Conservation (phyloP, 441 rosid genomes). For the Corymbia citriodora region DNA sequence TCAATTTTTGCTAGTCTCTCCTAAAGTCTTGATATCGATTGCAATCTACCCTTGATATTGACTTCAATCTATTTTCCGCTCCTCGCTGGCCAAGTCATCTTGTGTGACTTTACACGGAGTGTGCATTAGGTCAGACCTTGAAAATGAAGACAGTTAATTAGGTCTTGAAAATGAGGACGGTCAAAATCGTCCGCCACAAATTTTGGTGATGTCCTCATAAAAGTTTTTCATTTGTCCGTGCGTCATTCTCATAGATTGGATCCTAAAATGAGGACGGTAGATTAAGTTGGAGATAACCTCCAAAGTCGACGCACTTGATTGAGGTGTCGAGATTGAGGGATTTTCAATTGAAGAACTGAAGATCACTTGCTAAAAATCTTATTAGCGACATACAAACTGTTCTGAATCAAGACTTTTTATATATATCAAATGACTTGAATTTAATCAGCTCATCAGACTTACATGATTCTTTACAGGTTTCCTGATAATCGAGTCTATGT, state of each 20-base stretch:
- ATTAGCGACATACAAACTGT: background rate
- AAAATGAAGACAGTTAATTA: background rate
- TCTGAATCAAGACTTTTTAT: background rate
- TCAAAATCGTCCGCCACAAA: background rate
- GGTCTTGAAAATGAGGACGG: background rate
- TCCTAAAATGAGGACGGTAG: background rate
- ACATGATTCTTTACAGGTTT: background rate
- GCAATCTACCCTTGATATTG: background rate
- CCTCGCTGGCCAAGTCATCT: background rate
- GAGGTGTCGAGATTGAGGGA: background rate
- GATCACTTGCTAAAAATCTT: background rate
- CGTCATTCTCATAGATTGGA: background rate
- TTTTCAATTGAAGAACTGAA: background rate
- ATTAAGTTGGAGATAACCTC: background rate
- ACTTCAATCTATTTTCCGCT: background rate
- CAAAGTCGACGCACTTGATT: background rate
- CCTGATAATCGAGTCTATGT: background rate
- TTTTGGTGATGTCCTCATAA: background rate
- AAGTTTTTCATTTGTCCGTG: background rate
- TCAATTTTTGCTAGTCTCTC: background rate
- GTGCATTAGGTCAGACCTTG: background rate
- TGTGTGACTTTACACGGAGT: background rate
- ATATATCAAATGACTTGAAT: background rate
- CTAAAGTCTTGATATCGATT: background rate
- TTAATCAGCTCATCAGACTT: rapidly evolving